Conservation (phyloP, 257 asterid genomes). For the Solanum rostratum region DNA sequence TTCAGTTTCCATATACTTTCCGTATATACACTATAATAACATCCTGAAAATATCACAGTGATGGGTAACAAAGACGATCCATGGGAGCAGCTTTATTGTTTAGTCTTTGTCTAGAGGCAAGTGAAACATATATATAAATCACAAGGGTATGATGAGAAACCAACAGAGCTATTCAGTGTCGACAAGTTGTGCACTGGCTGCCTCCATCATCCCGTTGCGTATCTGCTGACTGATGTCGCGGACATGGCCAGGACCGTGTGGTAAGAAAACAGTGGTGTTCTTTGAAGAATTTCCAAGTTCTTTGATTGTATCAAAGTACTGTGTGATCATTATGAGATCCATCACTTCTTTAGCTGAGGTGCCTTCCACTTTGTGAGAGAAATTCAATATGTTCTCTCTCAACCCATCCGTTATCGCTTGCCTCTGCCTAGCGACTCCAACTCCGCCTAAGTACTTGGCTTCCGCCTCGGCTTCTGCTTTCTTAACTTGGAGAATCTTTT, state of each 20-base stretch:
- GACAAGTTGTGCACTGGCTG: conserved; percentile 41
- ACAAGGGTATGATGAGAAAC: not conserved
- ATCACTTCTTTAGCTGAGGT: conserved; percentile 89
- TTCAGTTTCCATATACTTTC: not conserved
- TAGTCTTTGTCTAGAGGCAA: not conserved
- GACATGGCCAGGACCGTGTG: conserved; percentile 94
- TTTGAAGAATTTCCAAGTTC: conserved; percentile 84
- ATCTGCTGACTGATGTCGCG: conserved; percentile 89
- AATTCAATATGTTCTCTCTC: conserved; percentile 80
- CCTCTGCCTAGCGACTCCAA: conserved; percentile 93
- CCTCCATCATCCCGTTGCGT: conserved; percentile 91
- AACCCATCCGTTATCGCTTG: conserved; percentile 95
- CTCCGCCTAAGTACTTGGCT: conserved; percentile 93
- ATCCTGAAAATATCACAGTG: not conserved
- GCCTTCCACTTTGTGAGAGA: conserved; percentile 81
- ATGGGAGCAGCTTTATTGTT: not conserved
- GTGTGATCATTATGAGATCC: conserved; percentile 96
- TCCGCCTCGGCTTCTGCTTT: conserved; percentile 97
- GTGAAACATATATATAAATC: not conserved
- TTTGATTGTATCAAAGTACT: conserved; percentile 86
- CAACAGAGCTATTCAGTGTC: not conserved
- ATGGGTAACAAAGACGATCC: not conserved
- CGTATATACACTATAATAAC: not conserved
- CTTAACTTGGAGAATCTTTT: conserved; percentile 73
- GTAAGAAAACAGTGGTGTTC: conserved; percentile 83